Base-by-base conservation (phyloP, 257 asterid genomes). In the Solanum bulbocastanum region DNA sequence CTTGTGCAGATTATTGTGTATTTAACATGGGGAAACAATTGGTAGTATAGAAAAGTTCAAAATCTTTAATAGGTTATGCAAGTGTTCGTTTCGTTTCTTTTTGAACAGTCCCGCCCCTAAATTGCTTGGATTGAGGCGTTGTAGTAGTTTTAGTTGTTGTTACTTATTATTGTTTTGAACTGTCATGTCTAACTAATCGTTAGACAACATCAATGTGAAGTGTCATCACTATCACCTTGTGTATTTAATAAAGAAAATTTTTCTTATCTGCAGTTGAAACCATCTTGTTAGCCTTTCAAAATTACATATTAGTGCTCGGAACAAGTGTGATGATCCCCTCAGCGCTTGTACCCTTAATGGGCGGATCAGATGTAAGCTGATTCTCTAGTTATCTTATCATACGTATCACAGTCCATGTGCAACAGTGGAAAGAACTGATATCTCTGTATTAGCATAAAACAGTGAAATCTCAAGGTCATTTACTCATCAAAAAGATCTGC, bases 321-420 rank as follows among this genome's bases (percentile, higher is more conserved):
- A 95, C 98, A 66, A 97, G 98, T 87, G 98, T 95, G 83, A 96
- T 97, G 99, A 95, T 97, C 88, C 98, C 99, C n/a, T 90, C 99
- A n/a, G 25, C 90, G 72, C 98, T 97, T 18, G 99, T 97, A 86
- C 97, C 98, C 18, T 85, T 88, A 90, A 97, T 97, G 99, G 99
- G 99, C 4, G 99, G 99, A 91, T 92, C 93, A 39, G 95, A 97
- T 91, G 99, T 97, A 94, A 92, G 96, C 88, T 89, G 46, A 66
- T 79, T 72, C 40, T 85, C 23, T 44, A 58, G 60, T 73, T 49
- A 15, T 23, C 76, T 65, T 35, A 16, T 49, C n/a, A 68, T 85
- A n/a, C 20, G 5, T 83, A 83, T 60, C 83, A 79, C 66, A 79
- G n/a, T 2, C 40, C 18, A 30, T 27, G 25, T 42, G 49, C 33